phyloP scores from a whole-genome alignment of 1,284 basidiomycete species.

The Vanrija sp. region DNA sequence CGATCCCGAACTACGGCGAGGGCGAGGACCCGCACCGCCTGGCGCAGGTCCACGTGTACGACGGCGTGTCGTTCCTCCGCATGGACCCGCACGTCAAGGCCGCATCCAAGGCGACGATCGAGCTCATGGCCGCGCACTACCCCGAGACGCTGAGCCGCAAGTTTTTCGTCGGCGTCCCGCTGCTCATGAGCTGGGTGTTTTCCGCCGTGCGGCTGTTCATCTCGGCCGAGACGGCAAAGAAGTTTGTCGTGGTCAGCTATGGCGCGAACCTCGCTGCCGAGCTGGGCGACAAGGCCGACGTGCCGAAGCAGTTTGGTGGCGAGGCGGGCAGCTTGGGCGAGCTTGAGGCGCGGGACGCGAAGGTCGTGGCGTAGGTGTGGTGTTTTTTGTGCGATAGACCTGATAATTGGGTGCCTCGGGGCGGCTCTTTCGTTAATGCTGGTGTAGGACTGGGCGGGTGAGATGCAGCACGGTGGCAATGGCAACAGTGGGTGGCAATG shows the following conservation, averaged over 20 bases:
- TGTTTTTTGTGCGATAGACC: not conserved
- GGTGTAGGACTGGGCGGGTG: too few relatives aligned
- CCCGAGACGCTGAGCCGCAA: conserved; percentile 28
- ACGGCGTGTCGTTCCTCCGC: conserved; percentile 26
- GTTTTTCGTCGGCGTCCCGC: conserved; percentile 29
- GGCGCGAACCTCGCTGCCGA: conserved; percentile 14
- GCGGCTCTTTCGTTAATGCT: too few relatives aligned
- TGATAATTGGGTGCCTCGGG: not conserved
- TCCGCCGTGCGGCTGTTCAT: conserved; percentile 22
- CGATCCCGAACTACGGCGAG: conserved; percentile 20
- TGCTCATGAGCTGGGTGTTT: conserved; percentile 32
- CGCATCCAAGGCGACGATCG: conserved; percentile 23
- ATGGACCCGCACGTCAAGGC: conserved; percentile 26
- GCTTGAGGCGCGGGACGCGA: conserved; percentile 5
- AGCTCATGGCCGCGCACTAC: conserved; percentile 25
- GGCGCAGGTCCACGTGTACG: conserved; percentile 28
- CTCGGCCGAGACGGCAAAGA: conserved; percentile 20
- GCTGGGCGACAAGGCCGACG: conserved; percentile 15
- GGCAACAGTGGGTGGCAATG: too few relatives aligned
- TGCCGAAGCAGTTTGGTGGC: conserved; percentile 25
- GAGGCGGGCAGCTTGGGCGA: conserved; percentile 11
- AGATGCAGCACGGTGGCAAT: too few relatives aligned
- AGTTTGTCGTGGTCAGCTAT: conserved; percentile 26
- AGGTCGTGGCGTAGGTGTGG: not conserved
- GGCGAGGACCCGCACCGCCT: conserved; percentile 24